Conservation (phyloP, 2,329 filamentous ascomycete species). For the Lecanicillium sp. region DNA sequence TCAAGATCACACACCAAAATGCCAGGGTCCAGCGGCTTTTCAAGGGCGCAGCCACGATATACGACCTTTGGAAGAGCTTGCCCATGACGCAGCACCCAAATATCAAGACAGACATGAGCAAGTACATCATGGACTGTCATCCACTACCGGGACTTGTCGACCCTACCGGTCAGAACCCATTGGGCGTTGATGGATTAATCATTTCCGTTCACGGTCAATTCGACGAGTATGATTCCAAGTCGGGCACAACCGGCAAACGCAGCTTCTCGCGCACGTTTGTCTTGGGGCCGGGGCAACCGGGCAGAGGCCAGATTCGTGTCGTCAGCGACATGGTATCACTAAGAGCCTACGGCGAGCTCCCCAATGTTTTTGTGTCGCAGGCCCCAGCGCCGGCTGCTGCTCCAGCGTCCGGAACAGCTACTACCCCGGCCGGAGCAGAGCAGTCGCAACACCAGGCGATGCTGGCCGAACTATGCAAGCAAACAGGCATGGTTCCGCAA, state of each 20-base stretch:
- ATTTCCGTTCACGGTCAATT: conserved; percentile 79
- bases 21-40: conserved; percentile 58
- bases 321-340: conserved; percentile 72
- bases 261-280: conserved; percentile 79
- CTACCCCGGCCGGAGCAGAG: background rate
- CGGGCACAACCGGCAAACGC: conserved; percentile 52
- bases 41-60: conserved; percentile 56
- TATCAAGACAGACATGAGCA: conserved; percentile 54
- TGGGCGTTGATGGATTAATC: conserved; percentile 69
- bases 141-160: conserved; percentile 64
- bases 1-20: conserved; percentile 53
- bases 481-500: conserved; percentile 70
- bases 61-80: conserved; percentile 59
- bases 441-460: conserved; percentile 55
- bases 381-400: conserved; percentile 15
- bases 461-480: conserved; percentile 64
- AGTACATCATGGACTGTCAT: conserved; percentile 80
- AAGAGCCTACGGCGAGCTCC: conserved; percentile 52
- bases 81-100: conserved; percentile 69
- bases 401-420: background rate
- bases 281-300: conserved; percentile 63
- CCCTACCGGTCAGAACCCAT: conserved; percentile 50
- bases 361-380: conserved; percentile 29
- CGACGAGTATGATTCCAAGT: conserved; percentile 57
- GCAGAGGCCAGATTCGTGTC: conserved; percentile 59